Percentiles rank a stretch among this genome's conserved stretches.
These are phyloP conservation scores for Candida hungchunana DNA, from an alignment of 805 yeast genomes.

Conservation along the genomic window DNA sequence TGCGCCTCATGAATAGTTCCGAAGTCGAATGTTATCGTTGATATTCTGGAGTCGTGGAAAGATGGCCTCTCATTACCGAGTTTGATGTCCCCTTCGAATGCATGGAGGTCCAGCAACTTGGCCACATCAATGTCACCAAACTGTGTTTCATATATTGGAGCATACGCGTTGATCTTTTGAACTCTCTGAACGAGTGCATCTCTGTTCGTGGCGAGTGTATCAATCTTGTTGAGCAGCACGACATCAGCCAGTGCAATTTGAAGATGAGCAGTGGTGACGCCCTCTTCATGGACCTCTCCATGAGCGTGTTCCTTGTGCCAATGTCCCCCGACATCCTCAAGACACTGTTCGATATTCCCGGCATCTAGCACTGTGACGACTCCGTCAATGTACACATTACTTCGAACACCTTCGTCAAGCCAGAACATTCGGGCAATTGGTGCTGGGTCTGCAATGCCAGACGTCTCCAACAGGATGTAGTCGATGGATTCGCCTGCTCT, in stretches of 20 bases:
- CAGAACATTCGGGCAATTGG: constrained; percentile 97
- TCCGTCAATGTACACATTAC: constrained; percentile 87
- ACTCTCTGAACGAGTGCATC: constrained; percentile 37
- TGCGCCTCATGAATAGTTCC: constrained; percentile 31
- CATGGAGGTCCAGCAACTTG: constrained; percentile 70
- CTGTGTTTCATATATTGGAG: constrained; percentile 61
- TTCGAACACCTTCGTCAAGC: constrained; percentile 85
- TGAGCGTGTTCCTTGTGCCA: constrained; percentile 50
- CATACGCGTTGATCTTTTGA: constrained; percentile 56
- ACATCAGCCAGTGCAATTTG: constrained; percentile 91
- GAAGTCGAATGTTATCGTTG: constrained; percentile 49
- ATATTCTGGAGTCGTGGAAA: constrained; percentile 48
- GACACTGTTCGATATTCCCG: constrained; percentile 56
- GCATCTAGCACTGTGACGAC: constrained; percentile 84
- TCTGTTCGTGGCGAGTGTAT: constrained; percentile 37
- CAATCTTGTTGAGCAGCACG: constrained; percentile 75
- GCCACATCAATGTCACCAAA: constrained; percentile 73
- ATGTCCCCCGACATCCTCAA: constrained; percentile 71
- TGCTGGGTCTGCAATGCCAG: constrained; percentile 97
- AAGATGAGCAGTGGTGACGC: constrained; percentile 75
- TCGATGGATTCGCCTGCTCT: constrained; percentile 72
- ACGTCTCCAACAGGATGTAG: constrained; percentile 88
- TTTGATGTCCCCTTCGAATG: constrained; percentile 51
- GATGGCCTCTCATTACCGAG: constrained; percentile 26
- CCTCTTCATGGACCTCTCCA: constrained; percentile 38